Conservation (phyloP, 331 rosid species). For the Dryas integrifolia region DNA sequence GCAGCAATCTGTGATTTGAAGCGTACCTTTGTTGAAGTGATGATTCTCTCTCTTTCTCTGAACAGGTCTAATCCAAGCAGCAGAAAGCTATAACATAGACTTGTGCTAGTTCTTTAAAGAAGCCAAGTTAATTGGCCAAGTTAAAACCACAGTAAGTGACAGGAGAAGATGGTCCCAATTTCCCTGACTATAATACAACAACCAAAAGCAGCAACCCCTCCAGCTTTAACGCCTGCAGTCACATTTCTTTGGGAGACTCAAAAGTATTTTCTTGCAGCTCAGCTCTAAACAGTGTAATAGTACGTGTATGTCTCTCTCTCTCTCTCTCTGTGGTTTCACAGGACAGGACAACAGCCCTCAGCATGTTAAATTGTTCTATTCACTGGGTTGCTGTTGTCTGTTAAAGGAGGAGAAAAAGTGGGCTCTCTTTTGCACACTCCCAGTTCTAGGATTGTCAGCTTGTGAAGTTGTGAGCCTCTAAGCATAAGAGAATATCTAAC, state of each 20-base stretch:
- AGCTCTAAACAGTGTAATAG: slow-evolving; percentile 42
- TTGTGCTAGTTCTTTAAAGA: slow-evolving; percentile 54
- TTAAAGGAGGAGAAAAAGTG: slow-evolving; percentile 47
- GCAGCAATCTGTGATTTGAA: slow-evolving; percentile 19
- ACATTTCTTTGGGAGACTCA: slow-evolving; percentile 68
- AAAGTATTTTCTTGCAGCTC: slow-evolving; percentile 32
- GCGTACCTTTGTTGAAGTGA: slow-evolving; percentile 28
- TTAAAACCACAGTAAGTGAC: slow-evolving; percentile 44
- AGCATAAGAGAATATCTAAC: slow-evolving; percentile 39
- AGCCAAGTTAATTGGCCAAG: slow-evolving; percentile 53
- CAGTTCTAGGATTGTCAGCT: slow-evolving; percentile 79
- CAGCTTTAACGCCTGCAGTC: slow-evolving; percentile 66
- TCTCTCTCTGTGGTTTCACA: slow-evolving; percentile 40
- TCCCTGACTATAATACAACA: slow-evolving; percentile 45
- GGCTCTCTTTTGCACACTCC: slow-evolving; percentile 74
- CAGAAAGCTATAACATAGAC: slow-evolving; percentile 54
- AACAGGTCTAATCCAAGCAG: slow-evolving; percentile 50
- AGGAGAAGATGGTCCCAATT: slow-evolving; percentile 60
- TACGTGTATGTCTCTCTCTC: slow-evolving; percentile 28
- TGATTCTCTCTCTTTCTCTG: slow-evolving; percentile 16
- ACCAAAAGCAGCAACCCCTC: slow-evolving; percentile 47
- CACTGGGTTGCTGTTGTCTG: slow-evolving; percentile 47
- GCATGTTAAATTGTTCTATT: slow-evolving; percentile 47
- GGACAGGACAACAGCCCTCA: slow-evolving; percentile 29
- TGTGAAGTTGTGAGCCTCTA: slow-evolving; percentile 32